phyloP scores from a whole-genome alignment of 2,329 filamentous ascomycete genomes.

The Alternaria ventricosa region DNA sequence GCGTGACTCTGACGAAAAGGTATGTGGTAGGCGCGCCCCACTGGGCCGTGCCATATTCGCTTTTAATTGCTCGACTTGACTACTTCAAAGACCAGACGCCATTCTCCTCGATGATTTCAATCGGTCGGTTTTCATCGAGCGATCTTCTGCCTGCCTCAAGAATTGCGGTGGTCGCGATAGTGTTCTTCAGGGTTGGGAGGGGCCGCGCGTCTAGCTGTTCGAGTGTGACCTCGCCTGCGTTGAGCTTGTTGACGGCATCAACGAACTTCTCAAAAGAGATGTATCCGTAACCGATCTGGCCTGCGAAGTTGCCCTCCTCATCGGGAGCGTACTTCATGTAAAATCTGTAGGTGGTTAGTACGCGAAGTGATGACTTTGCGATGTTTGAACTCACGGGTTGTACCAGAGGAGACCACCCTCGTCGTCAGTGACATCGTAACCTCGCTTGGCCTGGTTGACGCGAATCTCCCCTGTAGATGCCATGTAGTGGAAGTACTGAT shows the following conservation, averaged over 20 bases:
- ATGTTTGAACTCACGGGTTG: slow-evolving; percentile 70
- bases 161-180: slow-evolving; percentile 89
- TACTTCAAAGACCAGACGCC: slow-evolving; percentile 72
- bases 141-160: slow-evolving; percentile 84
- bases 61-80: slow-evolving; percentile 4
- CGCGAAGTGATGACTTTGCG: not conserved
- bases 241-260: slow-evolving; percentile 80
- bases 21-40: not conserved
- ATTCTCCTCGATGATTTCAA: slow-evolving; percentile 73
- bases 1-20: not conserved
- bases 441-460: slow-evolving; percentile 90
- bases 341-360: slow-evolving; percentile 59
- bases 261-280: slow-evolving; percentile 96
- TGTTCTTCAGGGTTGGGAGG: slow-evolving; percentile 85
- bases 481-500: slow-evolving; percentile 97
- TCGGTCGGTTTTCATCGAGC: slow-evolving; percentile 79
- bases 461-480: slow-evolving; percentile 83
- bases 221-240: slow-evolving; percentile 73
- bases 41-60: not conserved
- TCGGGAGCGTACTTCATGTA: slow-evolving; percentile 95
- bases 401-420: slow-evolving; percentile 76
- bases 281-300: slow-evolving; percentile 91
- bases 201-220: slow-evolving; percentile 80
- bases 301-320: slow-evolving; percentile 92
- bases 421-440: slow-evolving; percentile 94